phyloP scores from a whole-genome alignment of 192 early-diverging fungal genomes.

The Jimgerdemannia lactiflua region DNA sequence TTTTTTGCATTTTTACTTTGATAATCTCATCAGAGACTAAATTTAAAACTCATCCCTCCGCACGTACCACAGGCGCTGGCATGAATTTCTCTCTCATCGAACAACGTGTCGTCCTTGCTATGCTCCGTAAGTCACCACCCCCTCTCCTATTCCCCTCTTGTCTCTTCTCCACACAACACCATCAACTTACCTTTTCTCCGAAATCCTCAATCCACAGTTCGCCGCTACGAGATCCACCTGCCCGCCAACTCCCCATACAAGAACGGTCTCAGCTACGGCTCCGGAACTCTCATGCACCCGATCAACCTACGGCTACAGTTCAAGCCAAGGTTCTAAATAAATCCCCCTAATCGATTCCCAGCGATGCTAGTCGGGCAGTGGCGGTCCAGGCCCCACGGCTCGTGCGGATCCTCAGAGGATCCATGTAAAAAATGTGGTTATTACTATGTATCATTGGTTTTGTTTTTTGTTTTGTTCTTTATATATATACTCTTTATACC shows the following conservation, averaged over 20 bases:
- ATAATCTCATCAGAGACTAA: too few species aligned
- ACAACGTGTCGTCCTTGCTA: constrained; percentile 52
- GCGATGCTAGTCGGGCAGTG: too few species aligned
- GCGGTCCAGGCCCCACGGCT: too few species aligned
- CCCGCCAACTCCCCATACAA: neutral
- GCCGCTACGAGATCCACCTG: neutral
- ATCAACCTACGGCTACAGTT: neutral
- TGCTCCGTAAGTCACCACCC: constrained; percentile 35
- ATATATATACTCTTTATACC: too few species aligned
- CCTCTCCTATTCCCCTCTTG: neutral
- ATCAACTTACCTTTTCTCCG: neutral
- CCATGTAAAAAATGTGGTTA: too few species aligned
- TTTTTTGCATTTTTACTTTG: neutral
- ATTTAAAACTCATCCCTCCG: neutral
- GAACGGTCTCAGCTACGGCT: neutral
- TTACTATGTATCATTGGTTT: neutral
- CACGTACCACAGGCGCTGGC: constrained; percentile 36
- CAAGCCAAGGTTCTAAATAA: neutral
- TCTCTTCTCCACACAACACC: neutral
- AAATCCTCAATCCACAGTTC: neutral
- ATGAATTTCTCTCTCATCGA: constrained; percentile 56
- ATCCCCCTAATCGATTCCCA: too few species aligned
- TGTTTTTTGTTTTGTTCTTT: neutral
- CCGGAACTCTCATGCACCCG: neutral
- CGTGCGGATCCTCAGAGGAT: too few species aligned